phyloP scores from a whole-genome alignment of 305 asterid genomes.

The Nicotiana rustica region DNA sequence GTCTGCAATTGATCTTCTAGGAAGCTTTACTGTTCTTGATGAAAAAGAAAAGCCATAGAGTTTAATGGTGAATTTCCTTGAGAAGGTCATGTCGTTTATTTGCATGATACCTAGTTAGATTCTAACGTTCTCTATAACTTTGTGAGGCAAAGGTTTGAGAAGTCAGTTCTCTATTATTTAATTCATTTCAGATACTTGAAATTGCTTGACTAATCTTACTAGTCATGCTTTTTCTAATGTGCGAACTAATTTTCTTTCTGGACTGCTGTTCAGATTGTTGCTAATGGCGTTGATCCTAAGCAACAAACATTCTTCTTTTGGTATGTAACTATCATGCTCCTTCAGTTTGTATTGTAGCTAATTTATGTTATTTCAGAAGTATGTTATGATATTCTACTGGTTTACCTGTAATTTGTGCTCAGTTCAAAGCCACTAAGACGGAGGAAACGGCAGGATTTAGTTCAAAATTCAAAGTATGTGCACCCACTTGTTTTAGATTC shows the following conservation, averaged over 20 bases:
- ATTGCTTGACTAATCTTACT: slow-evolving; percentile 12
- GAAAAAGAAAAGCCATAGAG: slow-evolving; percentile 20
- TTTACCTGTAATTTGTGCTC: slow-evolving; percentile 38
- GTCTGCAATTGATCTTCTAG: slow-evolving; percentile 16
- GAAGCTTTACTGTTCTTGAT: slow-evolving; percentile 30
- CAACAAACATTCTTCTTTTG: slow-evolving; percentile 84
- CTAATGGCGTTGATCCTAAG: slow-evolving; percentile 92
- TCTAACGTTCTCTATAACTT: background rate
- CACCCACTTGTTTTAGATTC: slow-evolving; percentile 76
- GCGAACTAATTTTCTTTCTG: slow-evolving; percentile 27
- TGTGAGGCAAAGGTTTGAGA: slow-evolving; percentile 16
- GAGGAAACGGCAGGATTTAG: slow-evolving; percentile 57
- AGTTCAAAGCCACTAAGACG: slow-evolving; percentile 79
- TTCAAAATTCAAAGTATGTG: slow-evolving; percentile 69
- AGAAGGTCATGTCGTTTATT: slow-evolving; percentile 22
- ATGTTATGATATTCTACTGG: slow-evolving; percentile 42
- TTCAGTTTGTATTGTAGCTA: slow-evolving; percentile 34
- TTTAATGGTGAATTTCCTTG: slow-evolving; percentile 24
- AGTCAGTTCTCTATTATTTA: background rate
- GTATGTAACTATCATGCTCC: slow-evolving; percentile 52
- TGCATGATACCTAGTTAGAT: slow-evolving; percentile 3
- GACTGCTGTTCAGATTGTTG: slow-evolving; percentile 64
- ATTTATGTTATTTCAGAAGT: slow-evolving; percentile 31
- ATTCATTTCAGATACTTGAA: slow-evolving; percentile 14
- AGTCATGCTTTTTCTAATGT: slow-evolving; percentile 22